Base-by-base conservation (phyloP, 1,139 yeast species). In the Pichia inconspicua region DNA sequence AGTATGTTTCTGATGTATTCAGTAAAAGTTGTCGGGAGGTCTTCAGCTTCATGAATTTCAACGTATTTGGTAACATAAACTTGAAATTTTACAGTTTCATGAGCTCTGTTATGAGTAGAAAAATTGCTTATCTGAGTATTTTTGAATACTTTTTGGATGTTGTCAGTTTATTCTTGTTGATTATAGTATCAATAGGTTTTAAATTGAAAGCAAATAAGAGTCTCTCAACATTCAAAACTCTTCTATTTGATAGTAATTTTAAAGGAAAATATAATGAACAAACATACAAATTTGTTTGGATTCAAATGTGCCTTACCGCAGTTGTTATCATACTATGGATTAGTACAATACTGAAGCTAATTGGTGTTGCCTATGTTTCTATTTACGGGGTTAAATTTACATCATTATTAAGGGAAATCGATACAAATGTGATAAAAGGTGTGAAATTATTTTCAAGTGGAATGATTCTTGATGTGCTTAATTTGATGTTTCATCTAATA, bases 1-100 rank as follows among this genome's bases (percentile, higher is more conserved):
- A 58, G 2, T 65, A 61, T 17, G 65, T 76, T 52, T 73, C 78
- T 2, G 63, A 67, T 25, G 67, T 75, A 12, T 66, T 78, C 51
- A 73, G 69, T 19, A 42, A 48, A 1, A 55, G 54, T 1, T 60
- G 53, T 45, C 49, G 38, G 12, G 19, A 19, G 10, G 8, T 53
- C 22, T 42, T 39, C 45, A 48, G 28, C 41, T 51, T 11, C 34
- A 56, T 42, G 45, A 28, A 42, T 17, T 15, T 42, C 9, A 38
- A 40, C 12, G 22, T 35, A 19, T 40, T 38, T 17, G 31, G 17
- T 7, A 11, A 34, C 17, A 34, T 15, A 15, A 11, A 34, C 15
- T 31, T 6, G 38, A 25, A 27, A 30, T 22, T 42, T 8, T 43
- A 30, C 17, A 48, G 46, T 3, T 39, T 32, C 38, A 25, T 45